Conservation (phyloP, 306 rosid species). For the Quillaja saponaria region DNA sequence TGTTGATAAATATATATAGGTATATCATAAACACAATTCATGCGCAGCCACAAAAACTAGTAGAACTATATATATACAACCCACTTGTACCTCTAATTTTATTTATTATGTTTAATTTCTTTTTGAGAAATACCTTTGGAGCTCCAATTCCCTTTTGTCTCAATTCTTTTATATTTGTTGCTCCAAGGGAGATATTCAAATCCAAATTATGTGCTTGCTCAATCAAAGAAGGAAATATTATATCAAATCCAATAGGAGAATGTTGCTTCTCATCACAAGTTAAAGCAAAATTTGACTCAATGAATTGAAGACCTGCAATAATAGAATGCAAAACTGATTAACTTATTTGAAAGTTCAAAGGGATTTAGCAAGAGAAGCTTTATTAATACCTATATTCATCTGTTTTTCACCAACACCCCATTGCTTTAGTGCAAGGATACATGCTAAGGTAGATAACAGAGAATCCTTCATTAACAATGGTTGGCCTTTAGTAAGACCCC, state of each 20-base stretch:
- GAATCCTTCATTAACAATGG: slow-evolving; percentile 61
- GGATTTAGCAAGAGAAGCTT: neutral
- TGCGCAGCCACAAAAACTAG: too few relatives aligned
- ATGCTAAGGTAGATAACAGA: slow-evolving; percentile 72
- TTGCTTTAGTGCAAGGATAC: slow-evolving; percentile 66
- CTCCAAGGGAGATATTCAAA: slow-evolving; percentile 47
- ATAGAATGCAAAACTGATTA: neutral
- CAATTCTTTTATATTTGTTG: slow-evolving; percentile 47
- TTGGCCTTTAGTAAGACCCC: slow-evolving; percentile 59
- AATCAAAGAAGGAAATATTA: slow-evolving; percentile 67
- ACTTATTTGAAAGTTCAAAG: neutral
- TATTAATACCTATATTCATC: slow-evolving; percentile 63
- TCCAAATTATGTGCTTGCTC: slow-evolving; percentile 55
- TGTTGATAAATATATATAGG: too few relatives aligned
- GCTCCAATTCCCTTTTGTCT: slow-evolving; percentile 56
- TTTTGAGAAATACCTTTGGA: slow-evolving; percentile 42
- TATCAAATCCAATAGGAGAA: slow-evolving; percentile 74
- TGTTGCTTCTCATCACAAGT: slow-evolving; percentile 60
- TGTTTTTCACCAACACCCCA: slow-evolving; percentile 69
- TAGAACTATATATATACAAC: too few relatives aligned
- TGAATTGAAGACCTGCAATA: slow-evolving; percentile 68
- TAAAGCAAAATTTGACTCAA: slow-evolving; percentile 63
- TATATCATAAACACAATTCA: too few relatives aligned
- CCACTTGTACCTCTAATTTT: too few relatives aligned
- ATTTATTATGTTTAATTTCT: too few relatives aligned